phyloP scores from a whole-genome alignment of 73 alveolate genomes.

The Blepharisma japonicum region DNA sequence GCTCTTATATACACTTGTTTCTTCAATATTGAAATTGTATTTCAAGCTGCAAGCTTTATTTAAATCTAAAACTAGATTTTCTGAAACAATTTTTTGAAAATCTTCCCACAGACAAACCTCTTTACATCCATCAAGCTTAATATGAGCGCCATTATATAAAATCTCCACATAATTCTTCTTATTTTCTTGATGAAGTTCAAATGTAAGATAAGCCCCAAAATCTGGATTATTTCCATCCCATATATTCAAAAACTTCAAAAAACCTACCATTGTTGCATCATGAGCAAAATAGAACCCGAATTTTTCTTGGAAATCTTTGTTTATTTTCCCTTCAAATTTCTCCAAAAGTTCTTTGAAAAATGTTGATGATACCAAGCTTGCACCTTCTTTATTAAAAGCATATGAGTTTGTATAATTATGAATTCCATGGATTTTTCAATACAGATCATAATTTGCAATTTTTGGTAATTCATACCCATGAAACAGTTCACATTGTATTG shows the following conservation, averaged over 20 bases:
- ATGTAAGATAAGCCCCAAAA: not conserved
- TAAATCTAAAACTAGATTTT: too few species aligned
- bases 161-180: not conserved
- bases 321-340: not conserved
- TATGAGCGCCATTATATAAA: not conserved
- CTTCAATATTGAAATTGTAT: too few species aligned
- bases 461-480: constrained; percentile 14
- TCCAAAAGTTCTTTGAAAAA: not conserved
- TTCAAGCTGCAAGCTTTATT: too few species aligned
- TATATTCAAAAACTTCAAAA: not conserved
- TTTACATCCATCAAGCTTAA: not conserved
- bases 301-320: not conserved
- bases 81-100: not conserved
- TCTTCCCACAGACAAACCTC: not conserved
- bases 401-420: constrained; percentile 7
- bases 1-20: too few species aligned
- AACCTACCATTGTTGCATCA: constrained; percentile 26
- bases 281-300: constrained; percentile 20
- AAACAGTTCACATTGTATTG: not conserved
- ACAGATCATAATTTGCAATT: not conserved
- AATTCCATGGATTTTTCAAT: not conserved
- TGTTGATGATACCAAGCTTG: constrained; percentile 3
- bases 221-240: constrained; percentile 15
- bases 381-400: not conserved
- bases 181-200: constrained; percentile 19